Conservation (phyloP, 306 rosid species). For the Hylodesmum podocarpum region DNA sequence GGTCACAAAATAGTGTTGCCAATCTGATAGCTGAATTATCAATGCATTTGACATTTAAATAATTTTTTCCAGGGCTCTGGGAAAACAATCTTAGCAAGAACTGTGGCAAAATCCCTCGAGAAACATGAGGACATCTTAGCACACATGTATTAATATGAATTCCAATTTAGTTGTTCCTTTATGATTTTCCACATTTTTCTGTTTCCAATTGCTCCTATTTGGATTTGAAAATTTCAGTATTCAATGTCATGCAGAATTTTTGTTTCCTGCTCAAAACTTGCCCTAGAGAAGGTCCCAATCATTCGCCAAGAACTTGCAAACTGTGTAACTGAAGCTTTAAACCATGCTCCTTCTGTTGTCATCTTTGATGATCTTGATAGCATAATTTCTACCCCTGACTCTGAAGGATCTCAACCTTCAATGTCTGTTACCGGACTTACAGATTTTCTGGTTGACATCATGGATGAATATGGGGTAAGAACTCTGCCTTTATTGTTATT, state of each 20-base stretch:
- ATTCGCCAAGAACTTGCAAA: slow-evolving; percentile 67
- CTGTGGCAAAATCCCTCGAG: slow-evolving; percentile 73
- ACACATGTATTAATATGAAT: slow-evolving; percentile 61
- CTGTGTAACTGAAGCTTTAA: slow-evolving; percentile 75
- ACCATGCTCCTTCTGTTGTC: slow-evolving; percentile 89
- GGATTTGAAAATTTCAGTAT: slow-evolving; percentile 22
- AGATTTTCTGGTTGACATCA: slow-evolving; percentile 68
- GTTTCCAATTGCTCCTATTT: slow-evolving; percentile 7
- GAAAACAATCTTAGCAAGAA: slow-evolving; percentile 75
- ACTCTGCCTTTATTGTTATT: background rate
- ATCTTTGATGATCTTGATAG: slow-evolving; percentile 88
- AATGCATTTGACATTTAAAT: slow-evolving; percentile 12
- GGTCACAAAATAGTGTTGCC: background rate
- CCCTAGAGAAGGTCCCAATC: slow-evolving; percentile 66
- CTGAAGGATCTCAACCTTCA: slow-evolving; percentile 75
- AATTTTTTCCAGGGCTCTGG: slow-evolving; percentile 77
- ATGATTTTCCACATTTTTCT: slow-evolving; percentile 1
- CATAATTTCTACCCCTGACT: slow-evolving; percentile 68
- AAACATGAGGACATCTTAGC: slow-evolving; percentile 64
- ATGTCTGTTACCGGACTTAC: slow-evolving; percentile 60
- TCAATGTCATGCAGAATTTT: slow-evolving; percentile 63
- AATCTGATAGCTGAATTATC: slow-evolving; percentile 2
- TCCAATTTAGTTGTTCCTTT: slow-evolving; percentile 18
- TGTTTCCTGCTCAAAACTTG: slow-evolving; percentile 78
- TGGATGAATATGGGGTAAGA: slow-evolving; percentile 89